Evolutionary conservation across 106 monocot species (phyloP).

Genomic region (Allium cepa): DNA sequence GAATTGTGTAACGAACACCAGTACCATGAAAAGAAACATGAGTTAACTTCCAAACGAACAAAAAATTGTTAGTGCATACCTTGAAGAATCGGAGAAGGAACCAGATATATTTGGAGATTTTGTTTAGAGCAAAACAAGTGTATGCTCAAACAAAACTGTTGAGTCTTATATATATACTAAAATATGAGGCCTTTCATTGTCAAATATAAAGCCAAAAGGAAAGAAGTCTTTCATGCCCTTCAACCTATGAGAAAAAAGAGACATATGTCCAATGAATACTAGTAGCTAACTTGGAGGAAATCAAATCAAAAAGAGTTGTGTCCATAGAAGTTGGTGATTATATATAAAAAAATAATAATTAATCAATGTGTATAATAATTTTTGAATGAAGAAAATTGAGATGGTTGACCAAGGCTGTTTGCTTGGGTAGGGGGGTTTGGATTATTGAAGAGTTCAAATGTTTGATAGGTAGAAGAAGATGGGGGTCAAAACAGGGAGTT

Average conservation of each 20-base stretch:
- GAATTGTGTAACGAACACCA: neutral
- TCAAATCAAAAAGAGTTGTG: neutral
- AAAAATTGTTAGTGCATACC: neutral
- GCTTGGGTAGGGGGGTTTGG: conserved; percentile 6
- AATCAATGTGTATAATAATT: neutral
- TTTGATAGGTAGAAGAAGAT: neutral
- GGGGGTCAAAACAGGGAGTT: conserved; percentile 1
- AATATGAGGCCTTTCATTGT: neutral
- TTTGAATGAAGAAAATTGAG: neutral
- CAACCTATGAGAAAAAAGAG: conserved; percentile 2
- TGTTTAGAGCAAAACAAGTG: neutral
- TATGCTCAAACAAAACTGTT: neutral
- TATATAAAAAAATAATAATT: neutral
- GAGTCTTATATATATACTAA: neutral
- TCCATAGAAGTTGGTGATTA: conserved; percentile 5
- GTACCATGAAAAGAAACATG: neutral
- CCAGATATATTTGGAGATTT: neutral
- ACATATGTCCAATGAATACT: conserved; percentile 1
- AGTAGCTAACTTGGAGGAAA: conserved; percentile 1
- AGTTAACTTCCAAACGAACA: conserved; percentile 2
- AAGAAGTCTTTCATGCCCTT: conserved; percentile 10
- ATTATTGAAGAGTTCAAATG: conserved; percentile 9
- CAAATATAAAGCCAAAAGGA: neutral
- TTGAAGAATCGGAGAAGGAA: neutral
- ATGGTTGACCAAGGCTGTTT: conserved; percentile 5